Evolutionary conservation across 1,284 basidiomycete genomes (phyloP), one percentile per base, ranked within the genome.

Genomic region (Boletellus deceptivus): DNA sequence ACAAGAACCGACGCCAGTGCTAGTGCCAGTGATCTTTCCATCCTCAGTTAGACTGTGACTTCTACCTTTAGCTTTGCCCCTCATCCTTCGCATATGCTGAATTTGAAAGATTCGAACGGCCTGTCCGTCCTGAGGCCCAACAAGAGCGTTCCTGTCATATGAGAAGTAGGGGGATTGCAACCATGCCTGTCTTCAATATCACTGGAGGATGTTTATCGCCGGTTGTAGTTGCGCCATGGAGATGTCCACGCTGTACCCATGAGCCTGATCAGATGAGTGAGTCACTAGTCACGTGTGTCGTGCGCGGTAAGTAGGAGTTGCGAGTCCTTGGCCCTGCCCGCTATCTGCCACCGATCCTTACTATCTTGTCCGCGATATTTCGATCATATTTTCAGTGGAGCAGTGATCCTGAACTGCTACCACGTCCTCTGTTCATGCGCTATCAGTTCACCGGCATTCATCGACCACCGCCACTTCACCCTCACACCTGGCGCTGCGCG

Each of bases 41-140:
- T 33, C 34, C 11, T 42, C 49, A 13, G 48, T 36, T 17, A 27
- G 14, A 22, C 27, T 6, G 11, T 39, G 20, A 27, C 14, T 6
- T 17, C 36, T 27, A 7, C 39, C n/a, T 27, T 53, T 36, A 3
- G 37, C 35, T 10, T 31, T 31, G 22, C 50, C 27, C 43, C 20
- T 20, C 4, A 20, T 20, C 20, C 20, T 4, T 20, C 20, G 20
- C 4, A 20, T 20, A 20, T 20, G 20, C 20, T 4, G 20, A 20
- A 20, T 20, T 20, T 0, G 68, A 60, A 3, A 71, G 64, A 48
- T 74, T 71, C 0, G 71, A 59, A 25, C 66, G 58, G 59, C 64
- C 36, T 69, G 4, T 0, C 86, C 89, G 50, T 89, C 82, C 45
- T 73, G 70, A 0, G 79, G 74, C 0, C 80, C 77, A 2, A 82